Conservation (phyloP, 805 yeast species). For the Spathaspora sp. region DNA sequence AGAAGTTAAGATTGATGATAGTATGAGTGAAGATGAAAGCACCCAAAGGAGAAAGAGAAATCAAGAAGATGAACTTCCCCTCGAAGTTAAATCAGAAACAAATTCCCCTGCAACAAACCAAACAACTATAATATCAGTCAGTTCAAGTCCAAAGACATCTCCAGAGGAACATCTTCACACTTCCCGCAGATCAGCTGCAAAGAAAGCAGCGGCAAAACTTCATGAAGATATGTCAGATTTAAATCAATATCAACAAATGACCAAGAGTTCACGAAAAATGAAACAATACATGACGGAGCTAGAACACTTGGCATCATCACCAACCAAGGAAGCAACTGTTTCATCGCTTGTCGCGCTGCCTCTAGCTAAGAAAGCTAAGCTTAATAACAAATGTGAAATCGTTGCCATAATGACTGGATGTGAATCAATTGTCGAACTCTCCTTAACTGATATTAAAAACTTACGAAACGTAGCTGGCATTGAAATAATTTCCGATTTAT, state of each 20-base stretch:
- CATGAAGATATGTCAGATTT: conserved; percentile 68
- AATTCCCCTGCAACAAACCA: background rate
- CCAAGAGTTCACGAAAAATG: conserved; percentile 42
- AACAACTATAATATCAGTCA: background rate
- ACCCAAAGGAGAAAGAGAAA: conserved; percentile 7
- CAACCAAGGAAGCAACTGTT: background rate
- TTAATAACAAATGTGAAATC: conserved; percentile 31
- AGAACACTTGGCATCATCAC: conserved; percentile 13
- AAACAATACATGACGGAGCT: conserved; percentile 34
- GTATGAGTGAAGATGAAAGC: conserved; percentile 22
- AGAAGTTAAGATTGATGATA: conserved; percentile 23
- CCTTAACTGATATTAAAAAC: conserved; percentile 38
- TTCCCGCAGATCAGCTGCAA: conserved; percentile 54
- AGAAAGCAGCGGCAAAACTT: conserved; percentile 60
- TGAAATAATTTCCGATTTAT: conserved; percentile 41
- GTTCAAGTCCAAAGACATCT: background rate
- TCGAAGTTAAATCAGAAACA: background rate
- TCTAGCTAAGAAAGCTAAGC: background rate
- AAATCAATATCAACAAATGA: conserved; percentile 53
- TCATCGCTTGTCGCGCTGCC: background rate
- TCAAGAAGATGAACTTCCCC: background rate
- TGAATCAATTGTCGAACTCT: conserved; percentile 40
- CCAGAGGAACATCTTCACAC: background rate
- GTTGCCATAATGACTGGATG: conserved; percentile 65
- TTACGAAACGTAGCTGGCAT: conserved; percentile 54